Percentiles rank a stretch among this genome's conserved stretches.
phyloP scores from a whole-genome alignment of 1,139 yeast species.

The Pichia sp. region DNA sequence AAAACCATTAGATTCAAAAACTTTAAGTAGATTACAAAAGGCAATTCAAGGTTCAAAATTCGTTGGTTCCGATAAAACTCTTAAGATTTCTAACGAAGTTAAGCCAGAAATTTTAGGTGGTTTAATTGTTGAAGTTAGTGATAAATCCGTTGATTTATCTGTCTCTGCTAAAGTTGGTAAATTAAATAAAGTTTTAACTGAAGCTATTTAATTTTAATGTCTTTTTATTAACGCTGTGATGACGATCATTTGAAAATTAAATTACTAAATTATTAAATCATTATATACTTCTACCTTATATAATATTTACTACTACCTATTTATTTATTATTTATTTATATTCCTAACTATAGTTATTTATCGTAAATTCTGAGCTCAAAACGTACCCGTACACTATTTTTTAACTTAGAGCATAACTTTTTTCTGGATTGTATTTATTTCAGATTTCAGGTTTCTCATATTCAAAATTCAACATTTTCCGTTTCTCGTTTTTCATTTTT shows the following conservation, averaged over 20 bases:
- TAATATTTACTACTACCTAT: background rate
- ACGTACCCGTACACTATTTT: background rate
- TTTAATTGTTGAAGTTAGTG: conserved; percentile 91
- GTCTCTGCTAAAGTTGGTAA: conserved; percentile 77
- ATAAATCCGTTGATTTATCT: conserved; percentile 92
- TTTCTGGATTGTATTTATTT: too few relatives aligned
- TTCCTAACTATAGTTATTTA: background rate
- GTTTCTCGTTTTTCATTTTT: background rate
- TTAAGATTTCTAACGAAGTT: conserved; percentile 75
- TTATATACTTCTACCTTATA: background rate
- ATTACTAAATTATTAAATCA: background rate
- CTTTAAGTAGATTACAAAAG: conserved; percentile 70
- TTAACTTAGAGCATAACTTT: too few relatives aligned
- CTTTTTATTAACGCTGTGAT: background rate
- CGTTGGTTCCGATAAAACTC: conserved; percentile 81
- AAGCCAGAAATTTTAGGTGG: conserved; percentile 95
- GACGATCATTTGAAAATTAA: background rate
- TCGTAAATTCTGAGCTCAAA: background rate
- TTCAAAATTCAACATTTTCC: too few relatives aligned
- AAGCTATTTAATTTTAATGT: conserved; percentile 50
- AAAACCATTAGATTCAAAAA: conserved; percentile 75
- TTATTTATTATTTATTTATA: conserved; percentile 4
- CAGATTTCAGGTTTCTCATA: background rate
- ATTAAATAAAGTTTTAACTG: conserved; percentile 83
- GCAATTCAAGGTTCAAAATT: conserved; percentile 72